Conservation (phyloP, 176 grass and related monocot genomes). For the Poa pratensis region DNA sequence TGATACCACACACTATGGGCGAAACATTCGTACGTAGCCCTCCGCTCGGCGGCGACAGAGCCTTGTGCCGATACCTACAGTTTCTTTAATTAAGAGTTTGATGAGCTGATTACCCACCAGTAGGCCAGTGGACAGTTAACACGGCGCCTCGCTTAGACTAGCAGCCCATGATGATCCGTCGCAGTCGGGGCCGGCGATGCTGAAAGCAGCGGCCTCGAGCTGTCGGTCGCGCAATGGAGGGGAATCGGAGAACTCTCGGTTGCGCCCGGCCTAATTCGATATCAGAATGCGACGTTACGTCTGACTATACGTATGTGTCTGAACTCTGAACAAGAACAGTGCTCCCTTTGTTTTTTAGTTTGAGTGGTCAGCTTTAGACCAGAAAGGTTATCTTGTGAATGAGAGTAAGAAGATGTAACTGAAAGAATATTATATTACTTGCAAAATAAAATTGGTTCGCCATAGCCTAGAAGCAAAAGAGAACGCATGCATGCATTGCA, state of each 20-base stretch:
- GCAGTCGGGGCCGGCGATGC: not conserved
- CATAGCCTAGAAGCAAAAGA: not conserved
- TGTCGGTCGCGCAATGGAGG: not conserved
- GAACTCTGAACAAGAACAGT: not conserved
- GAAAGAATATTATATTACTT: not conserved
- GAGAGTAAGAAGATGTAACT: not conserved
- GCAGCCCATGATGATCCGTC: not conserved
- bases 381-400: not conserved
- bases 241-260: not conserved
- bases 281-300: not conserved
- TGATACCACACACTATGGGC: not conserved
- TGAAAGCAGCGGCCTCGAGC: not conserved
- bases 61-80: not conserved
- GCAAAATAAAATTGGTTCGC: not conserved
- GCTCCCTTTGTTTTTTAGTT: not conserved
- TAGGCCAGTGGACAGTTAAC: not conserved
- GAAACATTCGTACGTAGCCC: not conserved
- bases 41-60: not conserved
- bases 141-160: not conserved
- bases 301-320: not conserved
- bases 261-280: not conserved
- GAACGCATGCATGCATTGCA: not conserved
- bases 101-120: not conserved
- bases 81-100: not conserved
- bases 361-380: not conserved